Evolutionary conservation across 2,329 filamentous ascomycete genomes (phyloP).

Genomic region (Aspergillus pseudonomiae): DNA sequence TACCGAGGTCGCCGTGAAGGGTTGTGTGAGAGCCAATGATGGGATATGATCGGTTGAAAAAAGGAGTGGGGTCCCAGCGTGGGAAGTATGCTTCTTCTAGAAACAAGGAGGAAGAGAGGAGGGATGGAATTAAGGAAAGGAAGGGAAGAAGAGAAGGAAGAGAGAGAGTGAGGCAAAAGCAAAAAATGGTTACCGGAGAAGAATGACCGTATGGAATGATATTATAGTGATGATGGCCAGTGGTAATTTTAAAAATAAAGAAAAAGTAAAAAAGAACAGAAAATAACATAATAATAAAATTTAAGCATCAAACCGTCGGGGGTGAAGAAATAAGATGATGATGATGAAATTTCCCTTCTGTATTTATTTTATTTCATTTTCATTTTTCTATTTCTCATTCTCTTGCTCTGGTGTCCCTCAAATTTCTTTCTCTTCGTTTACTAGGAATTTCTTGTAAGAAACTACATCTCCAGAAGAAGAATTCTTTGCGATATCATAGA

Average conservation of each 20-base stretch:
- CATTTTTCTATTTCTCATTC: neutral
- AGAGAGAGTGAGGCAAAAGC: conserved; percentile 11
- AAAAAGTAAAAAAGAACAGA: conserved; percentile 4
- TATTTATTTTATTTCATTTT: neutral
- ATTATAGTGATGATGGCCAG: neutral
- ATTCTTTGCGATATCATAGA: conserved; percentile 11
- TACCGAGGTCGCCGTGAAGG: neutral
- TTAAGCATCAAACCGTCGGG: conserved; percentile 1
- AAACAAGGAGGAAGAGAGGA: neutral
- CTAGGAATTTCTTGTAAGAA: neutral
- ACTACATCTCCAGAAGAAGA: conserved; percentile 4
- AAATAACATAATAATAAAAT: conserved; percentile 11
- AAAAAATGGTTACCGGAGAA: conserved; percentile 2
- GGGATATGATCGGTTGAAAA: conserved; percentile 4
- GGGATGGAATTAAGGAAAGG: neutral
- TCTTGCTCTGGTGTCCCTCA: neutral
- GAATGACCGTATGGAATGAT: conserved; percentile 2
- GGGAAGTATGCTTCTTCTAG: neutral
- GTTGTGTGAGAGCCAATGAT: neutral
- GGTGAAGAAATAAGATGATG: neutral
- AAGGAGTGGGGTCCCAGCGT: neutral
- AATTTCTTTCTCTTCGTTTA: neutral
- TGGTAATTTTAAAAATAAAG: conserved; percentile 6
- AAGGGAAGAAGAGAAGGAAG: conserved; percentile 9
- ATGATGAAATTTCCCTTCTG: neutral